Evolutionary conservation across 495 filamentous ascomycete genomes (phyloP).

Genomic region (Aspergillus incahuasiensis): DNA sequence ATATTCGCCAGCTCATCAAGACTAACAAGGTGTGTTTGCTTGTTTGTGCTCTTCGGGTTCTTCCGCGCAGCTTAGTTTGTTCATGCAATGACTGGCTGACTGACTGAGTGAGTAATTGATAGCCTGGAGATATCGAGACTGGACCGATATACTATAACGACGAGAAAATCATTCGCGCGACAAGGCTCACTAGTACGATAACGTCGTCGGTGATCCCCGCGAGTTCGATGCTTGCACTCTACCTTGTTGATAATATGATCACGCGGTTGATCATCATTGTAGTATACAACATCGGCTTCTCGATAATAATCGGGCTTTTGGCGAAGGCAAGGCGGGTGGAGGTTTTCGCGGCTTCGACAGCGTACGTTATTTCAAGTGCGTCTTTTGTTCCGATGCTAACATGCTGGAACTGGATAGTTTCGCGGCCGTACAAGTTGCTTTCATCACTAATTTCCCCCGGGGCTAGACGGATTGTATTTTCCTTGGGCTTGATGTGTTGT

Average conservation of each 20-base stretch:
- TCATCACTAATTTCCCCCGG: conserved; percentile 10
- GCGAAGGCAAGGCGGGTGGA: conserved; percentile 8
- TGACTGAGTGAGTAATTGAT: no score
- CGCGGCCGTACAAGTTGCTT: conserved; percentile 8
- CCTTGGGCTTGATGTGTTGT: not conserved
- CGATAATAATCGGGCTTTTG: conserved; percentile 7
- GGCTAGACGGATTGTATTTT: not conserved
- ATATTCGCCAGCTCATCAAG: not conserved
- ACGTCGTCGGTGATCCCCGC: conserved; percentile 3
- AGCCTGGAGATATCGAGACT: not conserved
- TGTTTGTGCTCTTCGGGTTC: not conserved
- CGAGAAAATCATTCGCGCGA: conserved; percentile 2
- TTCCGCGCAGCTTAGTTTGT: no score
- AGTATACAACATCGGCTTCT: conserved; percentile 6
- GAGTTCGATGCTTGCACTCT: conserved; percentile 3
- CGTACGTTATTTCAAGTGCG: not conserved
- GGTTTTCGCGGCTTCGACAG: conserved; percentile 9
- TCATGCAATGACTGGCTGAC: not conserved
- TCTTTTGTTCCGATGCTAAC: not conserved
- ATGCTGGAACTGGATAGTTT: not conserved
- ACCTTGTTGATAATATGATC: conserved; percentile 2
- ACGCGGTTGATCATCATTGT: conserved; percentile 4
- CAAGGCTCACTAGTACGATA: not conserved
- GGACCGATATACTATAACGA: conserved; percentile 5
- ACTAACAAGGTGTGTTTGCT: not conserved